Evolutionary conservation across 768 basidiomycete genomes (phyloP).

Genomic region (Cantharellus anzutake): DNA sequence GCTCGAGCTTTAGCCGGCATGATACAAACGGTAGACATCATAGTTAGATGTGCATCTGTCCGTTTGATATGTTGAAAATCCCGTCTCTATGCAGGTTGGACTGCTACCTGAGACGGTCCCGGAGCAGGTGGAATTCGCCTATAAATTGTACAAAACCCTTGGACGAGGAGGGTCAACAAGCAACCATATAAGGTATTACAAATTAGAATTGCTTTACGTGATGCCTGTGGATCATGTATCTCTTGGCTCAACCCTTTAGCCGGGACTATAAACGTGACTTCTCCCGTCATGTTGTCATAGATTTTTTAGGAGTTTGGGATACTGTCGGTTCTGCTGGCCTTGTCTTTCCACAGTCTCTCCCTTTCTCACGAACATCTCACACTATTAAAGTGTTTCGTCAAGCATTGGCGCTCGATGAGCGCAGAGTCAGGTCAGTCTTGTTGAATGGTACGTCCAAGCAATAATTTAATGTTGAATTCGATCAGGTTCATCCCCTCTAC

Average conservation of each 20-base stretch:
- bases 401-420: slow-evolving; percentile 8
- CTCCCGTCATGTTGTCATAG: slow-evolving; percentile 6
- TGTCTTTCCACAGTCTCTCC: slow-evolving; percentile 8
- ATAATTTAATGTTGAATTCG: too few species aligned
- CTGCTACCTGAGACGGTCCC: slow-evolving; percentile 12
- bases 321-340: slow-evolving; percentile 12
- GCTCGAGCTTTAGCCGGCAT: slow-evolving; percentile 16
- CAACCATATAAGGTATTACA: too few species aligned
- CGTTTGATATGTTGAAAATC: background rate
- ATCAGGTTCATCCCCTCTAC: too few species aligned
- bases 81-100: slow-evolving; percentile 8
- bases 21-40: slow-evolving; percentile 11
- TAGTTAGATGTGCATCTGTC: background rate
- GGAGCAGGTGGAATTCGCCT: background rate
- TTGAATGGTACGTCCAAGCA: background rate
- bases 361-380: slow-evolving; percentile 9
- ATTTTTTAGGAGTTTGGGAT: slow-evolving; percentile 13
- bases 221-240: too few species aligned
- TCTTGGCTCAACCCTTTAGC: background rate
- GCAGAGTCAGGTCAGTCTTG: slow-evolving; percentile 1
- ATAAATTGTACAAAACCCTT: background rate
- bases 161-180: background rate
- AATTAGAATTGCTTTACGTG: too few species aligned
- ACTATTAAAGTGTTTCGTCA: slow-evolving; percentile 11
- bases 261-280: background rate